Conservation (phyloP, 2,329 filamentous ascomycete species). For the Fusarium hostae region DNA sequence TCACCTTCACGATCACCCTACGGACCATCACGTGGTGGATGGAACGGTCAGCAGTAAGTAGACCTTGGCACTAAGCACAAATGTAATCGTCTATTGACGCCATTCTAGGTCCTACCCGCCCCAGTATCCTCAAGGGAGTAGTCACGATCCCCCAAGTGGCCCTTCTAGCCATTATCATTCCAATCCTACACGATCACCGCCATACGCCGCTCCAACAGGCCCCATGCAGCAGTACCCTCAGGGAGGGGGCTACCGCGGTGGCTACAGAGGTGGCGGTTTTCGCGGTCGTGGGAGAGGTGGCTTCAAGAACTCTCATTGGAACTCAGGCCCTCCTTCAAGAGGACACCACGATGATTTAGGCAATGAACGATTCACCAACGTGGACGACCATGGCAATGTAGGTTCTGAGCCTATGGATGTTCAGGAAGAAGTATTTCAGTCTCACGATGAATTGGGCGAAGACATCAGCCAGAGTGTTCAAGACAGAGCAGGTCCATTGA, state of each 20-base stretch:
- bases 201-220: slow-evolving; percentile 67
- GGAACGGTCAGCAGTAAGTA: slow-evolving; percentile 56
- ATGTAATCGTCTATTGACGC: slow-evolving; percentile 8
- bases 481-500: slow-evolving; percentile 60
- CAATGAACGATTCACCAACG: slow-evolving; percentile 33
- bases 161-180: slow-evolving; percentile 66
- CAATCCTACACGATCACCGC: slow-evolving; percentile 59
- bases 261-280: slow-evolving; percentile 66
- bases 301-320: slow-evolving; percentile 77
- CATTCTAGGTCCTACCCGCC: slow-evolving; percentile 68
- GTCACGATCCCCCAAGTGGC: slow-evolving; percentile 62
- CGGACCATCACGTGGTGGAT: slow-evolving; percentile 52
- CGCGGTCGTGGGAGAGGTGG: slow-evolving; percentile 71
- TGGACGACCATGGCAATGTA: slow-evolving; percentile 27
- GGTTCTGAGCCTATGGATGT: slow-evolving; percentile 29
- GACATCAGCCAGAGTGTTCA: slow-evolving; percentile 53
- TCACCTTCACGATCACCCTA: slow-evolving; percentile 59
- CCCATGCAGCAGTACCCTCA: slow-evolving; percentile 65
- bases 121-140: slow-evolving; percentile 64
- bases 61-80: background rate
- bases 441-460: slow-evolving; percentile 14
- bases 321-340: slow-evolving; percentile 37
- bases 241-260: slow-evolving; percentile 57
- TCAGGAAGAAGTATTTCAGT: slow-evolving; percentile 39
- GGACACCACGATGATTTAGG: slow-evolving; percentile 38